Conservation (phyloP, 2,329 filamentous ascomycete genomes). For the Epichloe typhina region DNA sequence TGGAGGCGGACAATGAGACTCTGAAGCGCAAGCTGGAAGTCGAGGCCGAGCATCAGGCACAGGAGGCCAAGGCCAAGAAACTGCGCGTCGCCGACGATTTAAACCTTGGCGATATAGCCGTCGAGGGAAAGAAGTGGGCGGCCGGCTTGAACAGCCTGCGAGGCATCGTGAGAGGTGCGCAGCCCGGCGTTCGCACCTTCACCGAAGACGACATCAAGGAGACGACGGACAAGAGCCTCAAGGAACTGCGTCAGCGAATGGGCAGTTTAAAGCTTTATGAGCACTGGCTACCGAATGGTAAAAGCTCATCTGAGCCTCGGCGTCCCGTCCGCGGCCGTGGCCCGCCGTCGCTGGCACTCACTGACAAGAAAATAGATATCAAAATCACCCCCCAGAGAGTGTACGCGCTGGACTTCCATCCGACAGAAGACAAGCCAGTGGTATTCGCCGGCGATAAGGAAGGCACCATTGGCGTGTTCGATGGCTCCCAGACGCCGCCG, state of each 20-base stretch:
- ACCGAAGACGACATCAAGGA: conserved; percentile 69
- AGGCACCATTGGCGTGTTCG: conserved; percentile 80
- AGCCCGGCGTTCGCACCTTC: conserved; percentile 76
- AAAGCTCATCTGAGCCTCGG: conserved; percentile 5
- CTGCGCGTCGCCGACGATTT: conserved; percentile 42
- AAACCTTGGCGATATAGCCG: conserved; percentile 61
- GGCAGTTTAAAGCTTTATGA: conserved; percentile 67
- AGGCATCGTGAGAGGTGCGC: conserved; percentile 48
- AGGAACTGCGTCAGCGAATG: conserved; percentile 63
- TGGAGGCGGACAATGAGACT: conserved; percentile 33
- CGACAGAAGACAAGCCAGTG: conserved; percentile 70
- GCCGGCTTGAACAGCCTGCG: conserved; percentile 52
- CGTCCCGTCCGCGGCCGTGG: neutral
- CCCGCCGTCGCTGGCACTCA: neutral
- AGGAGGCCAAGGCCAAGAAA: conserved; percentile 43
- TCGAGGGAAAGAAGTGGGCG: conserved; percentile 68
- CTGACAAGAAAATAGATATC: conserved; percentile 45
- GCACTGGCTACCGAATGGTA: conserved; percentile 67
- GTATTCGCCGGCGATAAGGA: conserved; percentile 92
- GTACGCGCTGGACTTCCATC: conserved; percentile 82
- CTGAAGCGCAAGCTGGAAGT: conserved; percentile 39
- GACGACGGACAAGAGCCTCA: conserved; percentile 64
- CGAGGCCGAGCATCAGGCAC: conserved; percentile 29
- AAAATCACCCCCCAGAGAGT: conserved; percentile 83
- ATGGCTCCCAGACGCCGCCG: conserved; percentile 61